Evolutionary conservation across 164 flowering plant species (phyloP), one percentile per base, ranked within the genome.

Genomic region (Tinospora cordifolia): DNA sequence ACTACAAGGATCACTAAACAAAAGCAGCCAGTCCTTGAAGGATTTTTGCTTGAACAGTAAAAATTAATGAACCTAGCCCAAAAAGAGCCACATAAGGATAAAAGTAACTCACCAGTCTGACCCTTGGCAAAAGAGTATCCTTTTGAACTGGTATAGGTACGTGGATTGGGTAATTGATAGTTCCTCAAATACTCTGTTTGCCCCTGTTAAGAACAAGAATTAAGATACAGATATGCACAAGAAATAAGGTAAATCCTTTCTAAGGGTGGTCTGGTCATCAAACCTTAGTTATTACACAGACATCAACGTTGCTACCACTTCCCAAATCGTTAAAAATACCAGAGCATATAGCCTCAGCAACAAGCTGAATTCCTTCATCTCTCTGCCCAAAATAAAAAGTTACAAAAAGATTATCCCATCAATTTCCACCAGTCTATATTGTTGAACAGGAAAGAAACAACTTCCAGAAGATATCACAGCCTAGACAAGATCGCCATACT

Each of bases 301-400:
- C 85, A 79, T 95, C 99, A 15, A 95, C 96, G 72, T 95, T 95
- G 82, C 97, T 90, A 67, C 99, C 99, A 85, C 99, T 95, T 71
- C 99, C 98, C 80, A 95, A 73, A 76, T 95, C 98, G 80, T 95
- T 95, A 73, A 95, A 95, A 69, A 95, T 87, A 22, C 99, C 98
- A 57, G 99, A 83, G 72, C 90, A 81, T 49, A 95, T 86, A 21
- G 99, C 99, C 74, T 90, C 92, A 68, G 78, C 36, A 25, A 95
- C 99, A 70, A 95, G 75, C 14, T 79, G 71, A 66, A 95, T 78
- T 46, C 99, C 99, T 79, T 92, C 96, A 26, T 92, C 99, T 79
- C 89, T 90, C 99, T 95, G 86, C 76, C 81, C n/a, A n/a, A n/a
- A n/a, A n/a, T n/a, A 47, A 47, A 27, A 25, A 34, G 34, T 39